Evolutionary conservation across 805 yeast genomes (phyloP), one percentile per base, ranked within the genome.

Genomic region (Ogataea haglerorum): DNA sequence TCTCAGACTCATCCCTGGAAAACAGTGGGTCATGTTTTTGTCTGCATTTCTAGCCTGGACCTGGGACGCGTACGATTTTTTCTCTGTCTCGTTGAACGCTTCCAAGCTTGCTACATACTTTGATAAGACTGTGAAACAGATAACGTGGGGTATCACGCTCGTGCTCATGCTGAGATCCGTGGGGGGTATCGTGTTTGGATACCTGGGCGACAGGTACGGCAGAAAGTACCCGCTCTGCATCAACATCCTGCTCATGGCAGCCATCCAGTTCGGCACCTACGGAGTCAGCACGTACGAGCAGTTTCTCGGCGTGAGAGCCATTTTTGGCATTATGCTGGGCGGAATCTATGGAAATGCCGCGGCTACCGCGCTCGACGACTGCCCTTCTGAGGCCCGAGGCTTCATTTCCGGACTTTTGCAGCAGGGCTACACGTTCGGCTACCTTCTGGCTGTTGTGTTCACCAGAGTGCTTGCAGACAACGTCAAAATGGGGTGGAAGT

Each of bases 391-490:
- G 25, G 75, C 82, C 24, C 67, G 76, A 61, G 82, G 85, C 33
- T 68, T 80, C 42, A 61, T 81, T 34, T 73, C 81, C 25, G 87
- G 86, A 34, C 60, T 85, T 30, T 76, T 87, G 57, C 95, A 86
- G 62, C 84, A 85, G 58, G 95, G 95, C 46, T 87, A 82, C 51
- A 82, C 85, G 1, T 71, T 82, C 34, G 89, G 89, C 17, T 81
- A 80, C 51, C 62, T 82, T 18, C 56, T 81, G 44, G 86, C 80
- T 5, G 85, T 80, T 36, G 67, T 80, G 17, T 82, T 80, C 64
- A 75, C 75, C 46, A 68, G 87, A 57, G 83, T 82, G 24, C 73
- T 82, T 45, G 76, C 74, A 7, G 75, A 72, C 53, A 73, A 69
- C 43, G 65, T 80, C 4, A 51, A 64, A 1, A 68, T 76, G 42